Evolutionary conservation across 2,329 filamentous ascomycete species (phyloP), one percentile per base, ranked within the genome.

Genomic region (Calonectria leucothoes): DNA sequence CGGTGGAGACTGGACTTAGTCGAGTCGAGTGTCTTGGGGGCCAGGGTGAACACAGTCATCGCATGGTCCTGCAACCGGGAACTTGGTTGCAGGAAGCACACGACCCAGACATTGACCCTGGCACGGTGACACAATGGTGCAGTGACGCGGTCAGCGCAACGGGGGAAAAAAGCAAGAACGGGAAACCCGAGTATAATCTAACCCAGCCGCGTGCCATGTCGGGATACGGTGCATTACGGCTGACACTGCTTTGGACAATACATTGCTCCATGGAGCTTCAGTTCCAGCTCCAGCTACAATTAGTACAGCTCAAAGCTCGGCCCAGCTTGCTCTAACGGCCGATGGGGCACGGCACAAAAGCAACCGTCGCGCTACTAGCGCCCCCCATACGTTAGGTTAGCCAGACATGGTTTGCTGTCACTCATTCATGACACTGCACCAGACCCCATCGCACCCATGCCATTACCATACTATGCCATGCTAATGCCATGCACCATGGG

Each of bases 281-380:
- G 33, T 20, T 37, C 33, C 37, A 59, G 52, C 66, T 69, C 37
- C 31, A 42, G 52, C 25, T 33, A 39, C 52, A 25, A 33, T 23
- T 45, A 61, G 55, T 20, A 39, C 37, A 69, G 66, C 37, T 57
- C 37, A 20, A 68, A 23, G 42, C 45, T 20, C 66, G 39, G 29
- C 51, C 52, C 66, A 48, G 66, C 8, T 42, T 45, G 37, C 65
- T 59, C 55, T 55, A 64, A 35, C 70, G 61, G 48, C 66, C 42
- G 55, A 33, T 37, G 71, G 61, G 59, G 73, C 72, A 70, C 61
- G 61, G 42, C 71, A 76, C 52, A 70, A 63, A 73, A 75, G 69
- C 64, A 66, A 65, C 59, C 49, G 45, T 63, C 37, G 57, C 27
- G 61, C 45, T 70, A 52, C 63, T 73, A 73, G 69, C 63, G 55